These are phyloP conservation scores for Diaporthe ilicicola DNA, from an alignment of 2,329 filamentous ascomycete species.

Conservation along the genomic window DNA sequence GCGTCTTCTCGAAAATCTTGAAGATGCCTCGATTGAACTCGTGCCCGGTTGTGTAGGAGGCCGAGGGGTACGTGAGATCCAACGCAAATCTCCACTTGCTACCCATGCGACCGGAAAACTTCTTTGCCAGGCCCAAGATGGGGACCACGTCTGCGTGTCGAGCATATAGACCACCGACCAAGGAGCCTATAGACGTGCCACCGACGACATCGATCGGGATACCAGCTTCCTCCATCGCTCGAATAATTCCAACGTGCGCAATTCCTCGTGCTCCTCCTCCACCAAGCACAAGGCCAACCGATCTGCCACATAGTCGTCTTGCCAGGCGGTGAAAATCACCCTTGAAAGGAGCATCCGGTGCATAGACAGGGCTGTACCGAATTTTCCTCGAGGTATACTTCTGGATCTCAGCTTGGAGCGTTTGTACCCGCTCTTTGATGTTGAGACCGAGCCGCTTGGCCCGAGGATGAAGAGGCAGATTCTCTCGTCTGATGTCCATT, in stretches of 20 bases:
- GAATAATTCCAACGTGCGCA: constrained; percentile 91
- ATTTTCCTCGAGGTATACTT: constrained; percentile 96
- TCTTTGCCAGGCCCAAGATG: constrained; percentile 96
- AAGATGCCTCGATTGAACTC: constrained; percentile 99
- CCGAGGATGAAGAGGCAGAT: constrained; percentile 78
- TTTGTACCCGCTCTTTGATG: constrained; percentile 91
- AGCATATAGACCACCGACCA: constrained; percentile 94
- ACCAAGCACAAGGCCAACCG: constrained; percentile 91
- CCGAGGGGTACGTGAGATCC: constrained; percentile 94
- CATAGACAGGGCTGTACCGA: constrained; percentile 88
- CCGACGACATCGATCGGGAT: constrained; percentile 96
- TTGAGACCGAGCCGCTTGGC: constrained; percentile 83
- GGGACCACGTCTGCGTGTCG: constrained; percentile 96
- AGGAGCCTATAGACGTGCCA: constrained; percentile 94
- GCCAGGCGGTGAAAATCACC: constrained; percentile 96
- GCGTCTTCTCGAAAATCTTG: constrained; percentile 95
- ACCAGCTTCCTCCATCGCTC: constrained; percentile 93
- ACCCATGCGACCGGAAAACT: constrained; percentile 97
- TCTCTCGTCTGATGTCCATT: constrained; percentile 83
- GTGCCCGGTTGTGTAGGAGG: constrained; percentile 96
- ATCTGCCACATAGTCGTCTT: constrained; percentile 89
- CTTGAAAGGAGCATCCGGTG: constrained; percentile 91
- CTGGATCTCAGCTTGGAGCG: constrained; percentile 94
- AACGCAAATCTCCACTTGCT: constrained; percentile 99
- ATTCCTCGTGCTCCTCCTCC: constrained; percentile 94